Conservation (phyloP, 1,139 yeast species). For the Candida pseudocylindracea region DNA sequence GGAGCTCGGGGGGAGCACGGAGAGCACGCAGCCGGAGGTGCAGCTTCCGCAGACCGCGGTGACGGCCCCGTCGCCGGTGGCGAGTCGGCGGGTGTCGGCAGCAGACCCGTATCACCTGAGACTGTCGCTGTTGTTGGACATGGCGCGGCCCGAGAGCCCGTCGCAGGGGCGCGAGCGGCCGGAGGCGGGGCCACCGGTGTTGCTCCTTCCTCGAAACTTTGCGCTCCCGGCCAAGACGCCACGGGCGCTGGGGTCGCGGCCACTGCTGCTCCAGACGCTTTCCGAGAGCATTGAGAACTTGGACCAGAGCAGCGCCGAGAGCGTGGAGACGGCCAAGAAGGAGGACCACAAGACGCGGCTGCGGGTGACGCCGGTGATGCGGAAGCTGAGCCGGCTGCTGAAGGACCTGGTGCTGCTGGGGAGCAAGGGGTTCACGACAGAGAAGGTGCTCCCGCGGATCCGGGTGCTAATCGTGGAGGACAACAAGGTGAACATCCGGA, state of each 20-base stretch:
- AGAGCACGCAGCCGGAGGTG: slow-evolving; percentile 1
- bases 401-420: no score
- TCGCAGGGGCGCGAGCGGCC: slow-evolving; percentile 2
- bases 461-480: slow-evolving; percentile 90
- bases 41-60: slow-evolving; percentile 1
- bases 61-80: slow-evolving; percentile 1
- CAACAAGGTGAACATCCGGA: slow-evolving; percentile 82
- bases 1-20: slow-evolving; percentile 17
- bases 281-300: no score
- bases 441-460: slow-evolving; percentile 49
- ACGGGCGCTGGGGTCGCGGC: no score
- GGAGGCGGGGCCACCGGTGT: slow-evolving; percentile 1
- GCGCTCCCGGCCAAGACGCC: no score
- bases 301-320: no score
- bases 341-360: no score
- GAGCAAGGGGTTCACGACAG: slow-evolving; percentile 8
- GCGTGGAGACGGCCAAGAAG: no score
- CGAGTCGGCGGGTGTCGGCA: not conserved
- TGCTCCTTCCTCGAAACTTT: not conserved
- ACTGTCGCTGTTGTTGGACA: not conserved
- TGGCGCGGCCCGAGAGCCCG: slow-evolving; percentile 1
- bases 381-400: no score
- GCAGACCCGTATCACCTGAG: not conserved
- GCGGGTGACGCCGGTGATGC: no score
- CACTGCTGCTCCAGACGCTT: no score